These are phyloP conservation scores for Alternaria brassicicola DNA, from an alignment of 2,329 filamentous ascomycete species.

Conservation along the genomic window DNA sequence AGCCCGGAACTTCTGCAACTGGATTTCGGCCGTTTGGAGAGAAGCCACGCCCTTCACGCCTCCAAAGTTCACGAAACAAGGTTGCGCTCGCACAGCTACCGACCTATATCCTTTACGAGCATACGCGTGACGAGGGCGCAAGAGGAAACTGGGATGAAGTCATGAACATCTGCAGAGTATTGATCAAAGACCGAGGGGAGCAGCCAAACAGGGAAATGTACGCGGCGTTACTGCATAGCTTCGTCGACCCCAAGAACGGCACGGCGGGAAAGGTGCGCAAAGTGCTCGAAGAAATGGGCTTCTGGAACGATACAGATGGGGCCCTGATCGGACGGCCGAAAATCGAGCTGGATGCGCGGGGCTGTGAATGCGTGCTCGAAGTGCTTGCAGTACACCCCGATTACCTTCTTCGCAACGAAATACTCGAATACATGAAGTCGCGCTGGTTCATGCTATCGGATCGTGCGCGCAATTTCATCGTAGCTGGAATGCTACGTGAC, in stretches of 20 bases:
- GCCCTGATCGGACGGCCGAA: conserved; percentile 50
- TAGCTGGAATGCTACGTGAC: conserved; percentile 78
- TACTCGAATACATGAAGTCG: conserved; percentile 75
- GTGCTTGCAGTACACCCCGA: conserved; percentile 84
- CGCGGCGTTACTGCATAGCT: conserved; percentile 74
- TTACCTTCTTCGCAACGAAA: conserved; percentile 72
- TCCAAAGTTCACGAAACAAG: conserved; percentile 3
- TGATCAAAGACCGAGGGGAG: conserved; percentile 64
- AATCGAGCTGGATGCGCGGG: conserved; percentile 67
- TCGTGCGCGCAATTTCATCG: conserved; percentile 69
- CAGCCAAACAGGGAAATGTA: conserved; percentile 68
- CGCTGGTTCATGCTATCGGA: conserved; percentile 71
- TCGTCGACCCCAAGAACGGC: conserved; percentile 67
- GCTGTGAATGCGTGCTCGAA: conserved; percentile 75
- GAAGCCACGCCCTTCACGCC: not conserved
- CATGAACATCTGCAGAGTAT: conserved; percentile 59
- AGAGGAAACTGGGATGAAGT: conserved; percentile 35
- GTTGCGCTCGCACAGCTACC: conserved; percentile 32
- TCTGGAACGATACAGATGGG: conserved; percentile 18
- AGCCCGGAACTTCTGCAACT: not conserved
- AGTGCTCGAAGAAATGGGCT: conserved; percentile 75
- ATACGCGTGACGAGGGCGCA: conserved; percentile 34
- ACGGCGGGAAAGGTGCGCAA: conserved; percentile 67
- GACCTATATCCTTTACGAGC: conserved; percentile 40
- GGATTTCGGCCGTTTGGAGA: conserved; percentile 12